Evolutionary conservation across 2,329 filamentous ascomycete species (phyloP).

Genomic region (Microsporum audouinii): DNA sequence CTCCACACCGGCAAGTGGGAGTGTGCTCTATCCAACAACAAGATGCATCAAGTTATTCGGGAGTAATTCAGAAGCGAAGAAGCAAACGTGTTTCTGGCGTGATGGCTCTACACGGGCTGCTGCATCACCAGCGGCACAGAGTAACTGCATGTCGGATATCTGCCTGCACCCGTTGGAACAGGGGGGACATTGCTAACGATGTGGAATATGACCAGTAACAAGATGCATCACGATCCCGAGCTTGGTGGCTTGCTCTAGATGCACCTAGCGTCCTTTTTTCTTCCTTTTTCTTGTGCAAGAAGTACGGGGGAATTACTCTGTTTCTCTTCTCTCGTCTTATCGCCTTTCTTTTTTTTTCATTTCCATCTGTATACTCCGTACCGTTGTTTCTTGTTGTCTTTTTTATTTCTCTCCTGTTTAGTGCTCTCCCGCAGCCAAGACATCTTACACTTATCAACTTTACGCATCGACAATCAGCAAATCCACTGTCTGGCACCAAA

Average conservation of each 20-base stretch:
- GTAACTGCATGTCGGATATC: slow-evolving; percentile 1
- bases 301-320: background rate
- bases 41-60: background rate
- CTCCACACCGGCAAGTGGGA: background rate
- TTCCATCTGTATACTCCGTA: background rate
- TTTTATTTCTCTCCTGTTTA: background rate
- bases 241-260: slow-evolving; percentile 4
- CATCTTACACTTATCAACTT: background rate
- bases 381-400: background rate
- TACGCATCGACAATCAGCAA: background rate
- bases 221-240: background rate
- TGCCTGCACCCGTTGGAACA: slow-evolving; percentile 1
- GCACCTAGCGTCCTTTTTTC: slow-evolving; percentile 1
- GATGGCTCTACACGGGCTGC: background rate
- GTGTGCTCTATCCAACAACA: background rate
- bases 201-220: slow-evolving; percentile 4
- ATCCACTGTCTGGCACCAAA: background rate
- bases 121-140: background rate
- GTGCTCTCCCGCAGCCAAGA: background rate
- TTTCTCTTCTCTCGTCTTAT: background rate
- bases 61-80: background rate
- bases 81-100: slow-evolving; percentile 1
- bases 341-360: background rate
- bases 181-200: background rate
- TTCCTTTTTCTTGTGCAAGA: background rate